phyloP scores from a whole-genome alignment of 352 stramenopile species.

The Plasmopara viticola region DNA sequence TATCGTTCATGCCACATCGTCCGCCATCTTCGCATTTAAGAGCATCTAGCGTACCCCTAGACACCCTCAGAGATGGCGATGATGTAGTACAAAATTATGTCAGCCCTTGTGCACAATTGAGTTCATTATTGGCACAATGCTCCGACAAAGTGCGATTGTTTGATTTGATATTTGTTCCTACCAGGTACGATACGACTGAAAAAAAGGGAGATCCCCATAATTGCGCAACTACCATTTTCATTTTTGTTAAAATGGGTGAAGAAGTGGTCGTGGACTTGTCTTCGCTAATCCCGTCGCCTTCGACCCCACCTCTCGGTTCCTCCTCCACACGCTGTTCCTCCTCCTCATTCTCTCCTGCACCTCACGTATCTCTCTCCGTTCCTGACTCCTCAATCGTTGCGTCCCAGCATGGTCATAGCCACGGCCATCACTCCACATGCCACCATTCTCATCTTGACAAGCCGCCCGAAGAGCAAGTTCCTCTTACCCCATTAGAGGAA shows the following conservation, averaged over 20 bases:
- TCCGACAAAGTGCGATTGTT: no score
- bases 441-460: conserved; percentile 9
- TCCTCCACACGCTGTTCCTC: conserved; percentile 1
- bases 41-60: no score
- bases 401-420: conserved; percentile 16
- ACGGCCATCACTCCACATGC: conserved; percentile 19
- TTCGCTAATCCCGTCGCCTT: conserved; percentile 10
- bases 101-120: no score
- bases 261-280: conserved; percentile 24
- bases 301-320: not conserved
- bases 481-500: conserved; percentile 45
- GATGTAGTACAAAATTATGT: no score
- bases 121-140: no score
- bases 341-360: conserved; percentile 1
- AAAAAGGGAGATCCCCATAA: not conserved
- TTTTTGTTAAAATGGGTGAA: conserved; percentile 12
- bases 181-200: no score
- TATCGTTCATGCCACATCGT: no score
- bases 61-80: no score
- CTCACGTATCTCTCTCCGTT: conserved; percentile 1
- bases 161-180: no score
- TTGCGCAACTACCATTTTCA: not conserved
- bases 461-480: conserved; percentile 9
- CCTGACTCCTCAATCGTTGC: conserved; percentile 4
- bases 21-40: no score